phyloP scores from a whole-genome alignment of 2,329 filamentous ascomycete species.

The Colletotrichum paranaense region DNA sequence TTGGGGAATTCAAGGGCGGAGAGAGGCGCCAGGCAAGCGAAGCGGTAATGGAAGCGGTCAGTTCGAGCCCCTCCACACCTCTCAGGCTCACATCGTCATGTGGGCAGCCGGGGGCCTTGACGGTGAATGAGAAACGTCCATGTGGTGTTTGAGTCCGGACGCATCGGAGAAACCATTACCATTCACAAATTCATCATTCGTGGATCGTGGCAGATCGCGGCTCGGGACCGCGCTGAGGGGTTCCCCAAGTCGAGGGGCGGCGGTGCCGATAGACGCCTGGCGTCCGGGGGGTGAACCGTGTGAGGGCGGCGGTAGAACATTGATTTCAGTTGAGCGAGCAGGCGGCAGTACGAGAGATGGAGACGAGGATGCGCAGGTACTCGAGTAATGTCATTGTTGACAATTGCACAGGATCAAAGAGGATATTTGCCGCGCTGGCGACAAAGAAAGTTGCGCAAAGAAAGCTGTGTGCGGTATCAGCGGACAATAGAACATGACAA shows the following conservation, averaged over 20 bases:
- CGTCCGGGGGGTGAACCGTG: neutral
- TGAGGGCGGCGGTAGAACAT: constrained; percentile 1
- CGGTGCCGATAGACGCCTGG: neutral
- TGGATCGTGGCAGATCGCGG: constrained; percentile 17
- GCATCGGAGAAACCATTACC: constrained; percentile 30
- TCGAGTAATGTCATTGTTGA: constrained; percentile 13
- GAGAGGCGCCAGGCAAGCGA: neutral
- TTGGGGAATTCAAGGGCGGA: neutral
- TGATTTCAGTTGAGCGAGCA: neutral
- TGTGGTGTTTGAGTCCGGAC: constrained; percentile 10
- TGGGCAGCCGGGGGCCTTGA: constrained; percentile 14
- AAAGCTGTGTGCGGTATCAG: neutral
- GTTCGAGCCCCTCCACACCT: constrained; percentile 20
- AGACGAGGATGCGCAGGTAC: constrained; percentile 3
- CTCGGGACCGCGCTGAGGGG: constrained; percentile 10
- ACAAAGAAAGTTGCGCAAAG: neutral
- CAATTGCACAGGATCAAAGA: neutral
- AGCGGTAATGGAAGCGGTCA: constrained; percentile 11
- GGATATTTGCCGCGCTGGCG: neutral
- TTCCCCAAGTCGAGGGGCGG: neutral
- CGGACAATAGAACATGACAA: neutral
- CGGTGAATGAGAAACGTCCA: constrained; percentile 12
- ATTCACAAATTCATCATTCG: constrained; percentile 34
- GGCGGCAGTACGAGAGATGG: neutral
- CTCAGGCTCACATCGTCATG: constrained; percentile 23